Conservation (phyloP, 192 early-diverging fungal genomes). For the Geosiphon pyriformis region DNA sequence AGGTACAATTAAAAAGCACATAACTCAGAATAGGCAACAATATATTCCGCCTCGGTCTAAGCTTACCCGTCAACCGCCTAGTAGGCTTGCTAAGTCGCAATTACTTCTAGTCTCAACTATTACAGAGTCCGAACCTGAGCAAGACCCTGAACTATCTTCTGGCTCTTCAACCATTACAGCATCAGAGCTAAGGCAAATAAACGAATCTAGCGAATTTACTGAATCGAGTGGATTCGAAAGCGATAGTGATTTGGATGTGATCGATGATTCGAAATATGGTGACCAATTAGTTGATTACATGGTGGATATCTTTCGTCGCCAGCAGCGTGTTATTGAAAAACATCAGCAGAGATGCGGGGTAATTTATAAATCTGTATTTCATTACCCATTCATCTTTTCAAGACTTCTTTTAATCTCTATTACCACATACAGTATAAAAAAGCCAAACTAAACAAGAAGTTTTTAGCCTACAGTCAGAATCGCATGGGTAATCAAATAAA, state of each 20-base stretch:
- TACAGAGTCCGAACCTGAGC: background rate
- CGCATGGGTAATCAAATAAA: background rate
- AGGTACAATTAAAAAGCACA: constrained; percentile 1
- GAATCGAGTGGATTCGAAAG: constrained; percentile 16
- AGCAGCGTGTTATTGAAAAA: constrained; percentile 32
- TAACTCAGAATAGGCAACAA: background rate
- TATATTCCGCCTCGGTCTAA: background rate
- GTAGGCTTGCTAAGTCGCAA: background rate
- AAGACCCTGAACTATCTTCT: background rate
- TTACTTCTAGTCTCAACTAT: background rate
- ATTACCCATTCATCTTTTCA: background rate
- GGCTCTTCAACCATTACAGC: background rate
- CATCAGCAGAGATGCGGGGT: constrained; percentile 32
- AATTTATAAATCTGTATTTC: constrained; percentile 18
- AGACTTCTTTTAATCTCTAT: background rate
- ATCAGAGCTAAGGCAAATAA: background rate
- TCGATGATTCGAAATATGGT: constrained; percentile 19
- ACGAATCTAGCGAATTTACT: constrained; percentile 22
- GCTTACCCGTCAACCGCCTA: background rate
- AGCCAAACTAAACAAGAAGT: constrained; percentile 25
- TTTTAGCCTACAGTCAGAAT: constrained; percentile 25
- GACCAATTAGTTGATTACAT: constrained; percentile 38
- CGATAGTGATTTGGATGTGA: background rate
- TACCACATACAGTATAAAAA: constrained; percentile 20
- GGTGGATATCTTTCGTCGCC: constrained; percentile 33